Base-by-base conservation (phyloP, 805 yeast genomes). In the Cyberlindnera americana region DNA sequence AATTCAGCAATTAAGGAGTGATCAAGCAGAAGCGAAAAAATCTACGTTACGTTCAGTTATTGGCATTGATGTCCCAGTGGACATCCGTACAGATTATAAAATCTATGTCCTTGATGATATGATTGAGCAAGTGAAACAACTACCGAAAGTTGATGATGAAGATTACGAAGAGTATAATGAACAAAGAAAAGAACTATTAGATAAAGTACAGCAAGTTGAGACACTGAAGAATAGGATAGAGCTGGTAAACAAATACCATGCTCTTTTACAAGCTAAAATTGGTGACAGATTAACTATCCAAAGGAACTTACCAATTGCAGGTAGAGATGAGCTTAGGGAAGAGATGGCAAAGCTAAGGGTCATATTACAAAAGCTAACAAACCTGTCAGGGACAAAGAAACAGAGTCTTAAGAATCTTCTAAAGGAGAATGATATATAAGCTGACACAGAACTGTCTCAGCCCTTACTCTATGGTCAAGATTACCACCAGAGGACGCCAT, bases 281-380 rank as follows among this genome's bases (percentile, higher is more conserved):
- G 56, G 55, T 6, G 47, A 45, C 14, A 41, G 51, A 17, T 29
- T 18, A 2, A 37, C 40, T 12, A 47, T 53, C 5, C 49, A 49
- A 24, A 29, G 41, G 22, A 49, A 48, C 19, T 21, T 48, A n/a
- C 42, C 48, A 5, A 37, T 38, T 6, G 41, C 49, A 11, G 46
- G 46, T 3, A 47, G 44, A 22, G 19, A 35, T 12, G 46, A 44
- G 13, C n/a, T 49, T 12, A 27, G 37, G n/a, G 43, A 44, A 11
- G 57, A 49, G 30, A 33, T 53, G 23, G 26, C 49, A 12, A 53
- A 41, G 19, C 21, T 52, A 18, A 44, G 35, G n/a, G 35, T 49
- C 5, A 38, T 41, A 3, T n/a, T 53, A 8, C 48, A 47, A 39
- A 52, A 49, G 28, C 26, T 49, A 8, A 48, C 38, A 27, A 57